phyloP scores from a whole-genome alignment of 768 basidiomycete species.

The Leucocoprinus sp. region DNA sequence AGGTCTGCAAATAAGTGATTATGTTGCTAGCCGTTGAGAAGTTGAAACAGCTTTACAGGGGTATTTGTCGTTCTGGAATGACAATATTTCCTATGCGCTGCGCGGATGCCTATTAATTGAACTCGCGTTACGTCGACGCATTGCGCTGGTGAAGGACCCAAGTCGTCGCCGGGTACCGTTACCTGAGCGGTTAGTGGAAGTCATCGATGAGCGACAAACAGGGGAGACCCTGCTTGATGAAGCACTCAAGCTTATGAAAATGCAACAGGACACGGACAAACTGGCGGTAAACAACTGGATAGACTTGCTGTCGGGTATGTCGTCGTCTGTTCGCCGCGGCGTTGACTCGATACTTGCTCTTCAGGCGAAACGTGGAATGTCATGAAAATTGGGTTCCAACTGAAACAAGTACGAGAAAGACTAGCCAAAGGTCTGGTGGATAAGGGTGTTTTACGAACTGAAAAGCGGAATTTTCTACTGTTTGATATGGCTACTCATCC shows the following conservation, averaged over 20 bases:
- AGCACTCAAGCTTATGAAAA: constrained; percentile 92
- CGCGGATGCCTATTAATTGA: constrained; percentile 98
- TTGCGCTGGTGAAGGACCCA: constrained; percentile 84
- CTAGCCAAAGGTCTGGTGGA: constrained; percentile 96
- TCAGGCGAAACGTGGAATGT: constrained; percentile 99
- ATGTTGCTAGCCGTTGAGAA: neutral
- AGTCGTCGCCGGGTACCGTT: constrained; percentile 65
- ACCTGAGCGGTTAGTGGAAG: constrained; percentile 81
- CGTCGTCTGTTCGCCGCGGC: neutral
- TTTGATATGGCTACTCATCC: constrained; percentile 99
- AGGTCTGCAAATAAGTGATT: constrained; percentile 40
- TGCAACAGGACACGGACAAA: constrained; percentile 62
- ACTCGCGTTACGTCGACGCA: constrained; percentile 88
- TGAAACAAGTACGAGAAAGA: constrained; percentile 97
- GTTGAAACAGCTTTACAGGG: constrained; percentile 38
- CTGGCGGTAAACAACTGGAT: constrained; percentile 89
- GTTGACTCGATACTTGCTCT: neutral
- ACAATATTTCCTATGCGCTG: constrained; percentile 98
- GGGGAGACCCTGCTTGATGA: constrained; percentile 97
- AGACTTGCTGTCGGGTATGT: constrained; percentile 86
- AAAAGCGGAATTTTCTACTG: constrained; percentile 96
- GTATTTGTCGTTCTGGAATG: constrained; percentile 98
- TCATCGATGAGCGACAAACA: constrained; percentile 86
- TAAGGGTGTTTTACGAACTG: constrained; percentile 97
- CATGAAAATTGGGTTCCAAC: constrained; percentile 98